Conservation (phyloP, 1,139 yeast genomes). For the Saccharomyces pastorianus region DNA sequence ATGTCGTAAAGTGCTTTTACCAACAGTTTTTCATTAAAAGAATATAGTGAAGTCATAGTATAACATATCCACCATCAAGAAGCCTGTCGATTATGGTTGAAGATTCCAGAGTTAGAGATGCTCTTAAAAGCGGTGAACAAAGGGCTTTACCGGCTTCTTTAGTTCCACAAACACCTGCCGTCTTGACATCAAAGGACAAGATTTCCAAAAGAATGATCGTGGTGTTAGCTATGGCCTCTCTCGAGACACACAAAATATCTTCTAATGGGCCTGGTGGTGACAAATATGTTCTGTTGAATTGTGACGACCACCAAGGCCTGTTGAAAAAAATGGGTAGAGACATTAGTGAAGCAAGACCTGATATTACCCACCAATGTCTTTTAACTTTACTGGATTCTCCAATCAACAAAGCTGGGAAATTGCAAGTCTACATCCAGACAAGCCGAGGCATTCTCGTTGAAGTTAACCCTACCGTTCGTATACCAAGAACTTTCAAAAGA, state of each 20-base stretch:
- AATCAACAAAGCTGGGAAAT: constrained; percentile 90
- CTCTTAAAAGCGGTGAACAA: constrained; percentile 33
- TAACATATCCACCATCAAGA: too few species aligned
- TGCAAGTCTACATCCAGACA: constrained; percentile 93
- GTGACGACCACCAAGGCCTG: constrained; percentile 97
- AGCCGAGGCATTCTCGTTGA: constrained; percentile 94
- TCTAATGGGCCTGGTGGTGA: constrained; percentile 77
- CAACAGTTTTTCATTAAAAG: neutral
- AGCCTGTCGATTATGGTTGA: constrained; percentile 31
- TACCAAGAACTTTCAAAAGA: constrained; percentile 95
- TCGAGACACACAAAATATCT: constrained; percentile 85
- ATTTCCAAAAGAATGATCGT: constrained; percentile 78
- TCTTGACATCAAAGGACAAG: constrained; percentile 77
- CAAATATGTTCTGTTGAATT: constrained; percentile 83
- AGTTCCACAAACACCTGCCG: constrained; percentile 77
- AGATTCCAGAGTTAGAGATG: constrained; percentile 39
- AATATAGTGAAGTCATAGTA: too few species aligned
- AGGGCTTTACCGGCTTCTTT: constrained; percentile 55
- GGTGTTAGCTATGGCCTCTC: constrained; percentile 87
- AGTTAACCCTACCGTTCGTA: constrained; percentile 92
- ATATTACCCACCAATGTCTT: constrained; percentile 92
- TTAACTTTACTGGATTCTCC: constrained; percentile 91
- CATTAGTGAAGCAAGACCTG: constrained; percentile 96
- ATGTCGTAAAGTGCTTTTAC: neutral
- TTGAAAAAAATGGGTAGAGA: constrained; percentile 93